Evolutionary conservation across 768 basidiomycete genomes (phyloP).

Genomic region (Trichaptum fuscoviolaceum): DNA sequence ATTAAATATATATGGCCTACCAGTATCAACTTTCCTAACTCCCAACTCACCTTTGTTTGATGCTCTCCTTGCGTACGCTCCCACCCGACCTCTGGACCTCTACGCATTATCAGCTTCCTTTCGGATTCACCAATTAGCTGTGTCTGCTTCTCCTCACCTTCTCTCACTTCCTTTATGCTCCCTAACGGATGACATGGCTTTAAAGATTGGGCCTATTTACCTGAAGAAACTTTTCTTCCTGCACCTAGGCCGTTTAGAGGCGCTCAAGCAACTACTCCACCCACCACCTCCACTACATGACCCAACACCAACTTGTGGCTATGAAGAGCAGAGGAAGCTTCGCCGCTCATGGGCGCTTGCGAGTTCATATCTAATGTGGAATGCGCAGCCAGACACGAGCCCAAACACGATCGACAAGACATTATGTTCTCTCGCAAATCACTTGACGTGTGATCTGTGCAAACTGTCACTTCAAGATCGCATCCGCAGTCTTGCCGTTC

Average conservation of each 20-base stretch:
- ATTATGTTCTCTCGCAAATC: slow-evolving; percentile 23
- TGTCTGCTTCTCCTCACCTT: slow-evolving; percentile 32
- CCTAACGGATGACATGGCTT: slow-evolving; percentile 34
- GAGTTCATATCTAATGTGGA: slow-evolving; percentile 32
- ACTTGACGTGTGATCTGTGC: slow-evolving; percentile 26
- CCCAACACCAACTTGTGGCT: slow-evolving; percentile 18
- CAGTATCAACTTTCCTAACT: slow-evolving; percentile 17
- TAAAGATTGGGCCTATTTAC: slow-evolving; percentile 36
- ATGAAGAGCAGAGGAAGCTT: slow-evolving; percentile 29
- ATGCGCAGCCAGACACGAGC: slow-evolving; percentile 29
- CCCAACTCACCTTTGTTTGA: slow-evolving; percentile 26
- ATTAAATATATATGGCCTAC: background rate
- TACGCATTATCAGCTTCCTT: slow-evolving; percentile 37
- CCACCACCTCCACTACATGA: slow-evolving; percentile 23
- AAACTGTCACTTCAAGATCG: slow-evolving; percentile 20
- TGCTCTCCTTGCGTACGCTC: slow-evolving; percentile 30
- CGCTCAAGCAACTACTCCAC: slow-evolving; percentile 28
- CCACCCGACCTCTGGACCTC: slow-evolving; percentile 31
- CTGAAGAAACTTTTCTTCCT: slow-evolving; percentile 36
- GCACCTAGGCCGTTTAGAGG: slow-evolving; percentile 29
- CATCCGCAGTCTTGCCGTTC: slow-evolving; percentile 22
- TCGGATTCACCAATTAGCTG: slow-evolving; percentile 34
- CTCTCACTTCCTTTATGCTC: slow-evolving; percentile 28
- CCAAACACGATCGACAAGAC: slow-evolving; percentile 22
- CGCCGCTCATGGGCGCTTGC: slow-evolving; percentile 35